Evolutionary conservation across 768 basidiomycete species (phyloP).

Genomic region (Grammothele lineata): DNA sequence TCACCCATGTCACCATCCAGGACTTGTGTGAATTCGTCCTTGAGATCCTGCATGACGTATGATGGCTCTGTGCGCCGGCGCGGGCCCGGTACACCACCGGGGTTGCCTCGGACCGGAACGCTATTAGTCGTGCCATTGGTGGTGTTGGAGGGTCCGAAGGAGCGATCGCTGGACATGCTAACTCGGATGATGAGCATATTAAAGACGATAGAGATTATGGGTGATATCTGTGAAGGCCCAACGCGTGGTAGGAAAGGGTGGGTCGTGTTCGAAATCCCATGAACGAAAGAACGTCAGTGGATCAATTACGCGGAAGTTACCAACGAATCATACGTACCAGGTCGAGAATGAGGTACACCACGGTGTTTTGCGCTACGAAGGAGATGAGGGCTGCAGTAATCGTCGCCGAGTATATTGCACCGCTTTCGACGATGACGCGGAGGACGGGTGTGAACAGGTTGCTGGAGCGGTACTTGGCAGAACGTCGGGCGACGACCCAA

Average conservation of each 20-base stretch:
- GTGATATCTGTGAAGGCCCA: conserved; percentile 24
- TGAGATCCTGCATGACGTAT: conserved; percentile 17
- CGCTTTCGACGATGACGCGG: conserved; percentile 33
- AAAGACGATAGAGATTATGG: conserved; percentile 39
- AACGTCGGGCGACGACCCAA: conserved; percentile 24
- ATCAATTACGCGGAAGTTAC: too few species aligned
- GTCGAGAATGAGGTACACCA: conserved; percentile 33
- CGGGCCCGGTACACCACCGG: conserved; percentile 2
- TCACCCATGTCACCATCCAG: conserved; percentile 20
- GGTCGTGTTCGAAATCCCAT: too few species aligned
- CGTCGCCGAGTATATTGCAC: conserved; percentile 33
- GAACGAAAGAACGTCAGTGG: too few species aligned
- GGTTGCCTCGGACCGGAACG: too few species aligned
- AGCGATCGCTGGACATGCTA: conserved; percentile 14
- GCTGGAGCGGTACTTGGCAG: conserved; percentile 13
- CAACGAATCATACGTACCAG: conserved; percentile 23
- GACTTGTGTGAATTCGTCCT: conserved; percentile 21
- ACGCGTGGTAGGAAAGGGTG: background rate
- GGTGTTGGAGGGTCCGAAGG: background rate
- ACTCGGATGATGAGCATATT: conserved; percentile 41
- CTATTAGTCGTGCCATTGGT: too few species aligned
- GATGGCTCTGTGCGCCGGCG: conserved; percentile 11
- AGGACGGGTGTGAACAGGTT: conserved; percentile 24
- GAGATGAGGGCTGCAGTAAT: conserved; percentile 30
- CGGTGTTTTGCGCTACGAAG: conserved; percentile 26